A percentile compares a stretch with the other conserved stretches of the same genome.
Conservation (phyloP, 177 flowering plant species). For the Vitis hybrid region DNA sequence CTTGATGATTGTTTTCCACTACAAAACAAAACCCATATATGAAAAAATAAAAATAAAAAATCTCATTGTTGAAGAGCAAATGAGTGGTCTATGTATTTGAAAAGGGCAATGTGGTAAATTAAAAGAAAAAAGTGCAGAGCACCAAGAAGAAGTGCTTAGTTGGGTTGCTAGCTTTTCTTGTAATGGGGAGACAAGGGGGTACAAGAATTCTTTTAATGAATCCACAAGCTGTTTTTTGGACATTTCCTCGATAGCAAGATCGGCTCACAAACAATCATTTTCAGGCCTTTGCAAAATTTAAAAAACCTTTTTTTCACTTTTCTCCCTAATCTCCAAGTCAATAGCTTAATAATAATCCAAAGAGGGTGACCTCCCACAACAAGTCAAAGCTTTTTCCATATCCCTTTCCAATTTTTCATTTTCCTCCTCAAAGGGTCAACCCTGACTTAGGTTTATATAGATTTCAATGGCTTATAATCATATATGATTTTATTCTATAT, state of each 20-base stretch:
- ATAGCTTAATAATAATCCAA: slow-evolving; percentile 13
- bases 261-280: slow-evolving; percentile 22
- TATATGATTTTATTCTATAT: no score
- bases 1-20: no score
- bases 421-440: slow-evolving; percentile 7
- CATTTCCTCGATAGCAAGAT: slow-evolving; percentile 19
- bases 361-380: not conserved
- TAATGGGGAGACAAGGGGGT: slow-evolving; percentile 18
- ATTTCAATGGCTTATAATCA: no score
- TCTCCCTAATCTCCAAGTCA: slow-evolving; percentile 16
- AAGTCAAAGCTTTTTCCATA: slow-evolving; percentile 8
- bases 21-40: not conserved
- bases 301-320: slow-evolving; percentile 2
- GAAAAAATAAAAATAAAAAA: no score
- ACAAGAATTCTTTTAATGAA: slow-evolving; percentile 2
- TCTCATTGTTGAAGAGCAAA: not conserved
- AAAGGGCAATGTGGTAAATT: not conserved
- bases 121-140: not conserved
- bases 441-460: no score
- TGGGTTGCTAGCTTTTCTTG: slow-evolving; percentile 9
- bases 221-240: slow-evolving; percentile 3
- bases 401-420: not conserved
- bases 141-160: slow-evolving; percentile 11
- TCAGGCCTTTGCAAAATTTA: slow-evolving; percentile 16
- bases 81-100: not conserved